Evolutionary conservation across 2,329 filamentous ascomycete species (phyloP).

Genomic region (Colletotrichum siamense): DNA sequence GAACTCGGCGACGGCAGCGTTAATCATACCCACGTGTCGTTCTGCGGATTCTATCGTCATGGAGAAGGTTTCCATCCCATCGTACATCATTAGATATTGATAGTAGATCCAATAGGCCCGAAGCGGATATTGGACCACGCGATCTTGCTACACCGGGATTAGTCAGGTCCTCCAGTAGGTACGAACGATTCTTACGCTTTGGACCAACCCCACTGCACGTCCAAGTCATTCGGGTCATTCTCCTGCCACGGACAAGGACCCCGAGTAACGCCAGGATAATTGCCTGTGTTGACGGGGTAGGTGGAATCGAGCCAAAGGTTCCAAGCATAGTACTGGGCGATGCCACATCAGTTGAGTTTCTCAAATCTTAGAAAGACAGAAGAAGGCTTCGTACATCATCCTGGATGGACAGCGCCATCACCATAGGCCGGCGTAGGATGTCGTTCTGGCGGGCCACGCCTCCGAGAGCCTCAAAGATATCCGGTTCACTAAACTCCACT

Average conservation of each 20-base stretch:
- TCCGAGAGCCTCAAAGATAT: background rate
- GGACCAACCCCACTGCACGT: background rate
- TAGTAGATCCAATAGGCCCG: conserved; percentile 50
- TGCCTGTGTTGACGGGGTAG: background rate
- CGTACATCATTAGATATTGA: background rate
- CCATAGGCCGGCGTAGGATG: background rate
- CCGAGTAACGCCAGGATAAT: background rate
- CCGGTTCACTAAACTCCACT: background rate
- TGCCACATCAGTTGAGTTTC: background rate
- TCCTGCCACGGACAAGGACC: background rate
- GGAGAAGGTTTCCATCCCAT: background rate
- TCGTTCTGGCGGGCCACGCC: background rate
- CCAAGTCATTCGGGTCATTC: background rate
- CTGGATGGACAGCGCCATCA: conserved; percentile 13
- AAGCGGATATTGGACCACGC: conserved; percentile 54
- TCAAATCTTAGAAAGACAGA: fast-evolving
- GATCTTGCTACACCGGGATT: conserved; percentile 35
- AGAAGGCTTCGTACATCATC: background rate
- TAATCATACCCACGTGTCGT: fast-evolving
- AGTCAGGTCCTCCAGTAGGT: background rate
- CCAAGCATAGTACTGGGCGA: background rate
- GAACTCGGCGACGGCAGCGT: background rate
- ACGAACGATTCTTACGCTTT: background rate
- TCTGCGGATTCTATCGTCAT: background rate
- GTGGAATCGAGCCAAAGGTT: conserved; percentile 14